These are phyloP conservation scores for Trypanosoma avium DNA, from an alignment of 208 protist species.

Conservation along the genomic window DNA sequence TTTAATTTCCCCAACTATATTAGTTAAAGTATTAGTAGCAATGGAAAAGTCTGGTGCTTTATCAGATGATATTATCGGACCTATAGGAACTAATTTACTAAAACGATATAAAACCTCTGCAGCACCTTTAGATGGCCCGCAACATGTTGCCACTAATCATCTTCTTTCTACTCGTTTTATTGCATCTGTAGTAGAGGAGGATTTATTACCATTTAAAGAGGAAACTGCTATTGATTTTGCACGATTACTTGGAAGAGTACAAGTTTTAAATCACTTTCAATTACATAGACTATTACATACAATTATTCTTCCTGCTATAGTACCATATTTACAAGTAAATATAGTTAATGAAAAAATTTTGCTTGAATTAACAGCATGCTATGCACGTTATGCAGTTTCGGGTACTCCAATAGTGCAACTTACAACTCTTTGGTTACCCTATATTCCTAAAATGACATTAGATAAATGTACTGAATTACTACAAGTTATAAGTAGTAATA, in stretches of 20 bases:
- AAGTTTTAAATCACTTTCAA: constrained; percentile 59
- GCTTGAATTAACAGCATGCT: constrained; percentile 30
- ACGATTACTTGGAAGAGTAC: constrained; percentile 49
- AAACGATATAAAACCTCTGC: constrained; percentile 17
- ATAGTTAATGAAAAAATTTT: neutral
- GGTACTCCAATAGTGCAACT: constrained; percentile 55
- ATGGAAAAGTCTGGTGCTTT: constrained; percentile 68
- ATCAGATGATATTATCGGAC: constrained; percentile 71
- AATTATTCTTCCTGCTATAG: constrained; percentile 56
- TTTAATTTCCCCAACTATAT: constrained; percentile 28
- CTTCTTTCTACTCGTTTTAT: constrained; percentile 32
- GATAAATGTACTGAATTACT: constrained; percentile 34
- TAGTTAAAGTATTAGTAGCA: constrained; percentile 42
- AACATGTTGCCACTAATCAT: constrained; percentile 35
- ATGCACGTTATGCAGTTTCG: constrained; percentile 60
- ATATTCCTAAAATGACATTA: constrained; percentile 29
- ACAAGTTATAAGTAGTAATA: constrained; percentile 10
- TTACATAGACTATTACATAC: constrained; percentile 71
- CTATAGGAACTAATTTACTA: constrained; percentile 39
- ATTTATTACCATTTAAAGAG: constrained; percentile 16
- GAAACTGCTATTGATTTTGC: constrained; percentile 46
- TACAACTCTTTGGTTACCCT: constrained; percentile 42
- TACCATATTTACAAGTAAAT: constrained; percentile 26
- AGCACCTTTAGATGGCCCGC: constrained; percentile 9
- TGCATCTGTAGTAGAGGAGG: constrained; percentile 8